A percentile compares a stretch with the other conserved stretches of the same genome.
phyloP scores from a whole-genome alignment of 306 rosid species.

The Adenanthera pavonina region DNA sequence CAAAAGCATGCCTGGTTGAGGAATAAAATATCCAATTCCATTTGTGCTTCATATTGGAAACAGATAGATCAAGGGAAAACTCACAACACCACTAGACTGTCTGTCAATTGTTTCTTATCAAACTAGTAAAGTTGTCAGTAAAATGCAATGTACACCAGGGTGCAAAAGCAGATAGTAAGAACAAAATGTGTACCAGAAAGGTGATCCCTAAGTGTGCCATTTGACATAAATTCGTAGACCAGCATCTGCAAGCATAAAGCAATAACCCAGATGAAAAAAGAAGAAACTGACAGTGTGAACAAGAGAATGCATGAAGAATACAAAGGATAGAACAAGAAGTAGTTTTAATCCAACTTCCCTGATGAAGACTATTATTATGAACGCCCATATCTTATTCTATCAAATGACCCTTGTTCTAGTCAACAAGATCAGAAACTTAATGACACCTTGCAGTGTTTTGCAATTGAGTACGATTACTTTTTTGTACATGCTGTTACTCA shows the following conservation, averaged over 20 bases:
- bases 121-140: background rate
- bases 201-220: conserved; percentile 83
- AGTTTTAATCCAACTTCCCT: conserved; percentile 11
- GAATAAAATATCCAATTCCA: background rate
- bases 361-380: background rate
- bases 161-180: conserved; percentile 18
- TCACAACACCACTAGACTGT: background rate
- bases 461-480: background rate
- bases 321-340: background rate
- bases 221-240: conserved; percentile 87
- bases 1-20: background rate
- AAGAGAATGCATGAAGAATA: conserved; percentile 1
- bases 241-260: conserved; percentile 76
- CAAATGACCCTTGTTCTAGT: conserved; percentile 29
- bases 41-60: conserved; percentile 31
- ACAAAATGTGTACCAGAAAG: conserved; percentile 64
- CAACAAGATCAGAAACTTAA: conserved; percentile 7
- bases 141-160: conserved; percentile 22
- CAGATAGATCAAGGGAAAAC: conserved; percentile 16
- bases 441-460: conserved; percentile 6
- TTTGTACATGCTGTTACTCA: conserved; percentile 5
- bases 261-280: conserved; percentile 24
- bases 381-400: conserved; percentile 8
- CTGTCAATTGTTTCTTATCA: background rate
- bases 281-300: conserved; percentile 24